These are phyloP conservation scores for Tylopilus plumbeoviolaceoides DNA, from an alignment of 768 basidiomycete genomes.

Conservation along the genomic window DNA sequence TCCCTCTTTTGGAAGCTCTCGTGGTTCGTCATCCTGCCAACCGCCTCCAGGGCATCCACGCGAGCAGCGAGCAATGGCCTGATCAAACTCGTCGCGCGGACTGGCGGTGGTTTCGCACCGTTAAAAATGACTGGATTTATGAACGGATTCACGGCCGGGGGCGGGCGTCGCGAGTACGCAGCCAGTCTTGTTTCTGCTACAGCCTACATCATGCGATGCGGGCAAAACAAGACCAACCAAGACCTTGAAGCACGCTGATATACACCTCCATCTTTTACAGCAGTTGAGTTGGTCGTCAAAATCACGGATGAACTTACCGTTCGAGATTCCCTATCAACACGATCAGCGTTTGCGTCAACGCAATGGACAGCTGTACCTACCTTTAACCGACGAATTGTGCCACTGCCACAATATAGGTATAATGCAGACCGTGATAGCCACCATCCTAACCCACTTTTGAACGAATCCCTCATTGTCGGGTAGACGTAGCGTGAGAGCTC, in stretches of 20 bases:
- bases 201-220: slow-evolving; percentile 10
- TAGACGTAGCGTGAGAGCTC: not conserved
- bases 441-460: not conserved
- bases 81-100: slow-evolving; percentile 28
- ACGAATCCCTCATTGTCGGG: not conserved
- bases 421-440: not conserved
- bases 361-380: slow-evolving; percentile 19
- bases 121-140: slow-evolving; percentile 17
- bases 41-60: slow-evolving; percentile 15
- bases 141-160: slow-evolving; percentile 40
- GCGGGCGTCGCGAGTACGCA: slow-evolving; percentile 36
- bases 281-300: not conserved
- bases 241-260: slow-evolving; percentile 38
- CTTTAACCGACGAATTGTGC: slow-evolving; percentile 21
- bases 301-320: not conserved
- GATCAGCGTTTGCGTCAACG: not conserved
- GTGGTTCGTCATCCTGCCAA: slow-evolving; percentile 7
- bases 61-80: slow-evolving; percentile 33
- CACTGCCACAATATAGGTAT: not conserved
- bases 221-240: slow-evolving; percentile 28
- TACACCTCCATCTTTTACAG: slow-evolving; percentile 24
- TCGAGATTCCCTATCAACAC: slow-evolving; percentile 2
- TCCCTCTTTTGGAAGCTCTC: slow-evolving; percentile 17
- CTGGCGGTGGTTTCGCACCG: not conserved
- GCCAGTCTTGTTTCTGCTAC: slow-evolving; percentile 22